A percentile compares a stretch with the other conserved stretches of the same genome.
phyloP scores from a whole-genome alignment of 371 early-diverging fungal genomes.

The Encephalitozoon cuniculi region DNA sequence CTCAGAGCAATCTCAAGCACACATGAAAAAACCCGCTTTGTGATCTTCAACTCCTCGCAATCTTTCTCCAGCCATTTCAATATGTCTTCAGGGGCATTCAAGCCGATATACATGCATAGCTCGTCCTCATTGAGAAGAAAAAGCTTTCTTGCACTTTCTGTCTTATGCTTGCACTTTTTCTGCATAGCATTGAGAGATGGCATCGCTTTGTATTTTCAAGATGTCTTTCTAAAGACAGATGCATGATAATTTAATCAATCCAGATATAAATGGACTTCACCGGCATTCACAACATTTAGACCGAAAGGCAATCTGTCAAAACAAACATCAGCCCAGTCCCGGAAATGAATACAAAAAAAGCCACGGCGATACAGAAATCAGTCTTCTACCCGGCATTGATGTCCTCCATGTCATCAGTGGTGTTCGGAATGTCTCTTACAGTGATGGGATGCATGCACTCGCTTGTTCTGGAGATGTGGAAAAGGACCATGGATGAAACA shows the following conservation, averaged over 20 bases:
- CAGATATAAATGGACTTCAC: too few relatives aligned
- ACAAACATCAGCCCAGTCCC: background rate
- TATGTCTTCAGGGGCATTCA: background rate
- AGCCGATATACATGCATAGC: background rate
- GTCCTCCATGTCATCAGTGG: constrained; percentile 11
- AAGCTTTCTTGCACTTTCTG: background rate
- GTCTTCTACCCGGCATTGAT: constrained; percentile 1
- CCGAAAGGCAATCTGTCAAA: too few relatives aligned
- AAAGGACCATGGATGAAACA: background rate
- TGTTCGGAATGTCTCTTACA: constrained; percentile 23
- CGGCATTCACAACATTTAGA: too few relatives aligned
- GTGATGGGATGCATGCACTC: background rate
- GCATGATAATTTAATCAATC: too few relatives aligned
- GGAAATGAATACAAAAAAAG: background rate
- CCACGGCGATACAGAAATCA: background rate
- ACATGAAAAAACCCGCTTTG: background rate
- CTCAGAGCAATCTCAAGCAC: background rate
- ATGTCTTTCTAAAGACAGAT: background rate
- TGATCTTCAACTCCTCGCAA: background rate
- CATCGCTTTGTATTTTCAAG: background rate
- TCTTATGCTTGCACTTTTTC: background rate
- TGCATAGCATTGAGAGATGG: background rate
- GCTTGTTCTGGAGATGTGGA: background rate
- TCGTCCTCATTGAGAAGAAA: background rate
- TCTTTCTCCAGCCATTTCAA: background rate